Base-by-base conservation (phyloP, 306 rosid species). In the Spatholobus suberectus region DNA sequence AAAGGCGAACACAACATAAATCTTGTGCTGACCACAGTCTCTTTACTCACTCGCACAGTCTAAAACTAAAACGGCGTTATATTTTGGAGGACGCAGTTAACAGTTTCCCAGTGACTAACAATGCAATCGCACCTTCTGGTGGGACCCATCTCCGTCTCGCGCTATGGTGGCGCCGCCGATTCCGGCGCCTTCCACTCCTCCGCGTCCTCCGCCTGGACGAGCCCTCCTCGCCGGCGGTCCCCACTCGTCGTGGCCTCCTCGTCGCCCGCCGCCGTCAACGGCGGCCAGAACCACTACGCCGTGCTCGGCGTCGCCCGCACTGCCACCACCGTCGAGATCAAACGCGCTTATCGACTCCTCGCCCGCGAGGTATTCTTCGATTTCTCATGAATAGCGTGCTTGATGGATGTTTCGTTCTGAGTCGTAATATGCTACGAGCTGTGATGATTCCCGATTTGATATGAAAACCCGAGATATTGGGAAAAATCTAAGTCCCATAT, bases 281-380 rank as follows among this genome's bases (percentile, higher is more conserved):
- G 84, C 65, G 76, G 86, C n/a, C 91, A 70, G 81, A 89, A 84
- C 77, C 93, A 89, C 86, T 93, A 95, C 87, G 70, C 85, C 34
- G 88, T 95, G 1, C 85, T 95, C 73, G 96, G 97, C 63, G 84
- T 95, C 76, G 9, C 89, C 3, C 90, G 61, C 65, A 65, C 82
- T 49, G 98, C 99, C 71, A 23, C 94, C 37, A 61, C 81, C 34
- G 63, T 85, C 18, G 96, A 92, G 47, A 89, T 95, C 91, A 93
- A 92, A 90, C 92, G 86, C 71, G 96, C 99, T 58, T 93, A 88
- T 85, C 98, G 98, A 76, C 93, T 92, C 26, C 99, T 95, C 69
- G 99, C 99, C 79, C 98, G 98, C 32, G 88, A 90, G 97, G 87
- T 85, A 68, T 75, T 63, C 47, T 43, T 57, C 65, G n/a, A 68